Evolutionary conservation across 73 alveolate genomes (phyloP).

Genomic region (Paramecium sexaurelia): DNA sequence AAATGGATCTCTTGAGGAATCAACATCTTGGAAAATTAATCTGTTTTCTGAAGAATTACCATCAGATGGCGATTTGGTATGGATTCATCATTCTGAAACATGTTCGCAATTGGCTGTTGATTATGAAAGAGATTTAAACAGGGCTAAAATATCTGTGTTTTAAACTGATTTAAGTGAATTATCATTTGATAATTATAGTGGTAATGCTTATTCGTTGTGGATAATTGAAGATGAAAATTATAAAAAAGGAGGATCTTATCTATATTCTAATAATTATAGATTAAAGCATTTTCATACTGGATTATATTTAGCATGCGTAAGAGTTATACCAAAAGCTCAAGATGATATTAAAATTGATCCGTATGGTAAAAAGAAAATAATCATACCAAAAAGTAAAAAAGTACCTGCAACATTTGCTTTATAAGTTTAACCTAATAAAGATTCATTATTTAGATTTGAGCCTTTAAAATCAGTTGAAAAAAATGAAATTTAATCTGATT

Average conservation of each 20-base stretch:
- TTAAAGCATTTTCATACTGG: conserved; percentile 65
- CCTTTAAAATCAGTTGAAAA: conserved; percentile 1
- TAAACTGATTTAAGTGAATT: conserved; percentile 16
- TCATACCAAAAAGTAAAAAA: not conserved
- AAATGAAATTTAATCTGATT: not conserved
- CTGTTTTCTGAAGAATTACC: conserved; percentile 34
- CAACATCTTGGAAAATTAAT: conserved; percentile 61
- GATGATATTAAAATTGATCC: conserved; percentile 8
- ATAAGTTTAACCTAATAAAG: not conserved
- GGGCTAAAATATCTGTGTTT: not conserved
- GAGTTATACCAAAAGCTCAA: not conserved
- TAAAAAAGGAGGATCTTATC: conserved; percentile 52
- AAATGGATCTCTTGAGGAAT: conserved; percentile 56
- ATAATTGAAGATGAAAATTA: conserved; percentile 50
- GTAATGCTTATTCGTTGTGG: conserved; percentile 67
- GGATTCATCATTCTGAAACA: conserved; percentile 71
- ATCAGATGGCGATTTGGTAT: conserved; percentile 49
- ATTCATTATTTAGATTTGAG: not conserved
- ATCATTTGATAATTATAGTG: conserved; percentile 61
- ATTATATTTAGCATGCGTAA: conserved; percentile 49
- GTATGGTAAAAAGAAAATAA: not conserved
- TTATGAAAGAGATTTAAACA: conserved; percentile 30
- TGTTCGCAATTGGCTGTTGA: conserved; percentile 48
- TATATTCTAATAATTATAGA: conserved; percentile 16
- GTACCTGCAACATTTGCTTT: conserved; percentile 39